Conservation (phyloP, 768 basidiomycete species). For the Hypsizygus marmoreus region DNA sequence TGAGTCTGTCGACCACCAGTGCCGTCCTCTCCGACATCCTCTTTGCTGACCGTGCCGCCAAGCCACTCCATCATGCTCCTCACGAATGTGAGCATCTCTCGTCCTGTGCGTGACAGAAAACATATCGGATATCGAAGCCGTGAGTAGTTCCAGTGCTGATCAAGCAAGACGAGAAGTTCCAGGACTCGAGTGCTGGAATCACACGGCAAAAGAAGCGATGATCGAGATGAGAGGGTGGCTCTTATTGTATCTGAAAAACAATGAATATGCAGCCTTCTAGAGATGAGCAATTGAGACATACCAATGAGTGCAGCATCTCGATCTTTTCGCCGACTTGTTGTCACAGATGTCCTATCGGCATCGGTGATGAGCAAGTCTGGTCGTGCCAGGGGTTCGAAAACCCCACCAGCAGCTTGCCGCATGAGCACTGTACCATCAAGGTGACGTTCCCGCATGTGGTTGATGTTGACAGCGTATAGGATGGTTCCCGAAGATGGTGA, state of each 20-base stretch:
- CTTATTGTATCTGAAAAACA: conserved; percentile 76
- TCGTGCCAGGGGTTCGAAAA: conserved; percentile 83
- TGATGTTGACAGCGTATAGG: conserved; percentile 92
- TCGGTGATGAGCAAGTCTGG: conserved; percentile 96
- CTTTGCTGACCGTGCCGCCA: conserved; percentile 91
- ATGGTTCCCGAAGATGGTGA: conserved; percentile 96
- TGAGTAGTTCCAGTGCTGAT: conserved; percentile 96
- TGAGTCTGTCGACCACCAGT: conserved; percentile 53
- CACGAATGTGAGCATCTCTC: conserved; percentile 93
- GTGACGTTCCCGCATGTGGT: conserved; percentile 95
- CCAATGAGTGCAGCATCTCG: conserved; percentile 88
- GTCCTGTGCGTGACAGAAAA: conserved; percentile 86
- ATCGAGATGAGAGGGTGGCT: conserved; percentile 76
- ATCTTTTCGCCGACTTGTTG: conserved; percentile 86
- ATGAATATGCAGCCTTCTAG: conserved; percentile 7
- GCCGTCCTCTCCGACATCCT: conserved; percentile 84
- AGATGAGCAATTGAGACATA: conserved; percentile 23
- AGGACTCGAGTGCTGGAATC: conserved; percentile 94
- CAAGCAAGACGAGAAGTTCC: conserved; percentile 92
- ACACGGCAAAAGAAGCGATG: conserved; percentile 87
- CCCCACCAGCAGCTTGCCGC: conserved; percentile 68
- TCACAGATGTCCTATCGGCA: conserved; percentile 80
- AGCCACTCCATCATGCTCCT: conserved; percentile 99
- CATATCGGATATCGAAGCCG: conserved; percentile 87
- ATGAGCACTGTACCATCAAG: conserved; percentile 91